A percentile compares a stretch with the other conserved stretches of the same genome.
Evolutionary conservation across 2,329 filamentous ascomycete species (phyloP).

Genomic region (Zalaria obscura): DNA sequence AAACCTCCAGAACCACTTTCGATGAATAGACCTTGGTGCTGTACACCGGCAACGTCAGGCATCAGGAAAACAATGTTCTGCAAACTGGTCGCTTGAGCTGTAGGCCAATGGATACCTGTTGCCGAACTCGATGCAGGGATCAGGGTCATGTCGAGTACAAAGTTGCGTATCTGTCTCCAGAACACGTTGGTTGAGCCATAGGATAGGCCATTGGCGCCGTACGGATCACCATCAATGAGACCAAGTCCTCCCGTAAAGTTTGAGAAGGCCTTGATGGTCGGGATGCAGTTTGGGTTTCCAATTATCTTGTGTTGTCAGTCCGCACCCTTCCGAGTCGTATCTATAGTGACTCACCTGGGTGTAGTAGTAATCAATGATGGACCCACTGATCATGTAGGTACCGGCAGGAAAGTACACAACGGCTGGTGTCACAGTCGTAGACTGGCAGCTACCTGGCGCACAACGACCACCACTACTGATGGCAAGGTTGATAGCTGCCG

Average conservation of each 20-base stretch:
- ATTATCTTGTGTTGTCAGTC: constrained; percentile 23
- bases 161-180: constrained; percentile 49
- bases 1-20: constrained; percentile 31
- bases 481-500: constrained; percentile 63
- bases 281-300: constrained; percentile 43
- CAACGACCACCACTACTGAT: constrained; percentile 35
- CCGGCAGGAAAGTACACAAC: constrained; percentile 30
- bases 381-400: constrained; percentile 34
- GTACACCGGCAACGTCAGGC: constrained; percentile 29
- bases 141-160: constrained; percentile 44
- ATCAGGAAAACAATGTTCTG: constrained; percentile 32
- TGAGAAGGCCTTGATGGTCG: constrained; percentile 38
- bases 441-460: constrained; percentile 24
- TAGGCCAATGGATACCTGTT: constrained; percentile 32
- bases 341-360: constrained; percentile 28
- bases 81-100: constrained; percentile 29
- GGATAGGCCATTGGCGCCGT: constrained; percentile 25
- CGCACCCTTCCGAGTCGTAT: no score
- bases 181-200: constrained; percentile 45
- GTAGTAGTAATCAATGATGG: constrained; percentile 49
- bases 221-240: constrained; percentile 43
- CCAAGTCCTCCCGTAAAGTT: constrained; percentile 35
- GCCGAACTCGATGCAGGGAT: constrained; percentile 30
- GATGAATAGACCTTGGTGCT: constrained; percentile 31
- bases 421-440: constrained; percentile 21